Base-by-base conservation (phyloP, 2,329 filamentous ascomycete species). In the Mariannaea sp. region DNA sequence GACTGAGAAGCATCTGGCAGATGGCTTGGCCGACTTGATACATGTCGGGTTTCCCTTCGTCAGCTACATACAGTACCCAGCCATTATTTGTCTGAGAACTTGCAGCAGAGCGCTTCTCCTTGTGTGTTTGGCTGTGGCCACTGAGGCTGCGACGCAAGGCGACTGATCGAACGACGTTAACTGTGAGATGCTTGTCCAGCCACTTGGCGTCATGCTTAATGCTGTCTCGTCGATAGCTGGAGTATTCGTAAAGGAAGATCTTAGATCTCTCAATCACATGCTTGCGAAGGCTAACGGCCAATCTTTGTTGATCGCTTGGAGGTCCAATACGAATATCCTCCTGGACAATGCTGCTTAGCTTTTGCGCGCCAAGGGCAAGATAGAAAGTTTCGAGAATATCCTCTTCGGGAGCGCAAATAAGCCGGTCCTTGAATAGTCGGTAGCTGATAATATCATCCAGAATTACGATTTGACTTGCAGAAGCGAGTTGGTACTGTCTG, bases 11-110 rank as follows among this genome's bases (percentile, higher is more conserved):
- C 46, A 96, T 76, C 65, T 88, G 85, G 57, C 93, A 91, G 40
- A 99, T 80, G 20, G 90, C 90, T 64, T 92, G 89, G 52, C 91
- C 94, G 60, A 99, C 87, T 73, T 99, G 92, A 69, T 96, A 97
- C 68, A 95, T 84, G 68, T 97, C 92, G 24, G 85, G 88, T 54
- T 83, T 83, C 1, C 78, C 72, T 24, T 79, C 81, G 8, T 86
- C 82, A 3, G 88, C 87, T 30, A 97, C 85, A 66, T 88, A 95
- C n/a, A 97, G 75, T 4, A 85, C 81, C 68, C 83, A 87, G 13
- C 82, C 80, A 14, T 75, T 75, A 13, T 74, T 73, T 19, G 71
- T 78, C 45, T 79, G 77, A 38, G 81, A 75, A 33, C 83, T 85
- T 29, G 87, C 89, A 19, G 89, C 92, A 14, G 86, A 91, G 66